These are phyloP conservation scores for Ascochyta rabiei DNA, from an alignment of 2,329 filamentous ascomycete genomes.

Conservation along the genomic window DNA sequence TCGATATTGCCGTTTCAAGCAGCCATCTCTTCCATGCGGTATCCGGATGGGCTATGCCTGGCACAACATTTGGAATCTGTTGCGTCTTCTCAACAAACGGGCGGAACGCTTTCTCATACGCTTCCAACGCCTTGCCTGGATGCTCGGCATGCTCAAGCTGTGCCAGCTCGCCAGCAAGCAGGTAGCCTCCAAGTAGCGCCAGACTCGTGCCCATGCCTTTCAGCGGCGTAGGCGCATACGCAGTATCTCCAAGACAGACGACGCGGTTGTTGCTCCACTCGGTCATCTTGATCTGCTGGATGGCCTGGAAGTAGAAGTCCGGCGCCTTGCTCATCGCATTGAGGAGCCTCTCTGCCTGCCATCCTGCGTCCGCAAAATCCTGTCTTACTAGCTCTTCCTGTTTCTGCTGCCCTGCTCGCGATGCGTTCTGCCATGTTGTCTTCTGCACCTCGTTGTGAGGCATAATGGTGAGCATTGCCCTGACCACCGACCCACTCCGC, in stretches of 20 bases:
- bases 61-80: slow-evolving; percentile 32
- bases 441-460: slow-evolving; percentile 24
- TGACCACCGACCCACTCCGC: slow-evolving; percentile 4
- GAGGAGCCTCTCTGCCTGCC: slow-evolving; percentile 53
- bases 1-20: slow-evolving; percentile 16
- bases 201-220: slow-evolving; percentile 51
- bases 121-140: slow-evolving; percentile 23
- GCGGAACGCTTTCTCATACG: slow-evolving; percentile 31
- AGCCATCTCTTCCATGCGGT: slow-evolving; percentile 31
- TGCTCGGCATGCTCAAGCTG: slow-evolving; percentile 17
- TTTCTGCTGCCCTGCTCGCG: slow-evolving; percentile 40
- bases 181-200: slow-evolving; percentile 48
- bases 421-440: slow-evolving; percentile 34
- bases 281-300: slow-evolving; percentile 54
- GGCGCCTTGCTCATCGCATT: slow-evolving; percentile 47
- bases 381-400: slow-evolving; percentile 48
- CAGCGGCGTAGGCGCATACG: slow-evolving; percentile 55
- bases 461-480: slow-evolving; percentile 49
- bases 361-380: slow-evolving; percentile 50
- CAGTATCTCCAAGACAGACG: slow-evolving; percentile 61
- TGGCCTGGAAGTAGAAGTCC: slow-evolving; percentile 56
- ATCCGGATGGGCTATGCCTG: slow-evolving; percentile 28
- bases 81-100: slow-evolving; percentile 37
- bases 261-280: slow-evolving; percentile 56
- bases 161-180: slow-evolving; percentile 46